Base-by-base conservation (phyloP, 805 yeast genomes). In the Saccharomycopsis microspora region DNA sequence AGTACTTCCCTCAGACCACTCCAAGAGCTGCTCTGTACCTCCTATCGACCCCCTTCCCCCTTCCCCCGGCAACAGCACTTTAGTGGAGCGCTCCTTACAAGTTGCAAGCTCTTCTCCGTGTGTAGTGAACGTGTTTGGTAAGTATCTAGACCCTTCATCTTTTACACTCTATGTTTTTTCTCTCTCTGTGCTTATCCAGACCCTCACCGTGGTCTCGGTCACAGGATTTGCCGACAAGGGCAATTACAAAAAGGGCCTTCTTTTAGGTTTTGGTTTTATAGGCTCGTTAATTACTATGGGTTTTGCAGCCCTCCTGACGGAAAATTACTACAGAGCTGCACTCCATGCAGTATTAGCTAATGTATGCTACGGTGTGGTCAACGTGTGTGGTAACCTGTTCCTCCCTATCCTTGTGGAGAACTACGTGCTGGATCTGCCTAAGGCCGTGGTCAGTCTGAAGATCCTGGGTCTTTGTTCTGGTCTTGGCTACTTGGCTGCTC, bases 321-420 rank as follows among this genome's bases (percentile, higher is more conserved):
- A 58, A n/a, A 65, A 63, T 35, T 59, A 58, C 35, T 64, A 64
- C 41, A 43, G 57, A 30, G 54, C 66, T 11, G 67, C 82, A 0
- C 28, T 75, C 0, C 61, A 80, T 10, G 82, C 85, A 10, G 70
- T 82, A 4, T 43, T 78, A 0, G 81, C 86, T 1, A 84, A 82
- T 56, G 69, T 82, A 10, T 74, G 83, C 28, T 84, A 76, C 61
- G 94, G 94, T 1, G 85, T 83, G 5, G 86, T 81, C 3, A 80
- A 80, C 47, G 90, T 84, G 7, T 82, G 88, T 54, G 89, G 88
- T 5, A 85, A 84, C 60, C 80, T 93, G 1, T 75, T 76, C 54
- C 60, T 84, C 40, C 88, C 93, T 0, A 68, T 75, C 1, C 61
- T 84, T 36, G 82, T 78, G 2, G 62, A 70, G 10, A 71, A 72